Evolutionary conservation across 2,329 filamentous ascomycete species (phyloP), one percentile per base, ranked within the genome.

Genomic region (Cladorrhinum sp.): DNA sequence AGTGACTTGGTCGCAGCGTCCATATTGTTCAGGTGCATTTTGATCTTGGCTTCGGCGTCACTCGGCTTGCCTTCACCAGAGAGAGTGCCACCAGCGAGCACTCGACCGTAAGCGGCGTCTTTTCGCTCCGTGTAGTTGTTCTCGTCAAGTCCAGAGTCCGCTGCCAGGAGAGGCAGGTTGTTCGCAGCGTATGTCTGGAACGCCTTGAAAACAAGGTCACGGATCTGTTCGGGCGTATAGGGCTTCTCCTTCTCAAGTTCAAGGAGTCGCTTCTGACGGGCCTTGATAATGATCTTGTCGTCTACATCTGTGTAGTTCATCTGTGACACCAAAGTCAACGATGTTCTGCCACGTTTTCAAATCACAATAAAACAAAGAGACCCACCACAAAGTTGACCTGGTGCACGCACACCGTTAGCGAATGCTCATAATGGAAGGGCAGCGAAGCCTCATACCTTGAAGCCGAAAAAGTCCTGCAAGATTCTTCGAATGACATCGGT

Each of bases 251-350:
- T 86, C 62, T 89, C 86, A 73, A 90, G 88, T 63, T 94, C 84
- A 60, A 96, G 86, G 36, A 97, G 77, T 71, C 92, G 85, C 70
- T 95, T 88, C 75, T 95, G 87, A 70, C 94, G 82, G 14, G 89
- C 82, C 67, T 80, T 81, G 73, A 85, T 79, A 66, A 85, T 85
- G 62, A 85, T 67, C 60, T 71, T 69, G 60, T 71, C 69, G 58
- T 72, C 71, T 33, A 94, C 83, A 69, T 94, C 92, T 26, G 92
- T 96, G 65, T 95, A 92, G 76, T 96, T 96, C 88, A 96, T 95
- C 66, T 67, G 23, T 28, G 14, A n/a, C 4, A 23, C 14, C 39
- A 9, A 24, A 3, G n/a, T 63, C 39, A 56, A 20, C 50, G 9
- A 28, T 0, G 4, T 42, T 4, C 36, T 42, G 36, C 36, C 36